phyloP scores from a whole-genome alignment of 495 filamentous ascomycete genomes.

The Aspergillus nidulans region DNA sequence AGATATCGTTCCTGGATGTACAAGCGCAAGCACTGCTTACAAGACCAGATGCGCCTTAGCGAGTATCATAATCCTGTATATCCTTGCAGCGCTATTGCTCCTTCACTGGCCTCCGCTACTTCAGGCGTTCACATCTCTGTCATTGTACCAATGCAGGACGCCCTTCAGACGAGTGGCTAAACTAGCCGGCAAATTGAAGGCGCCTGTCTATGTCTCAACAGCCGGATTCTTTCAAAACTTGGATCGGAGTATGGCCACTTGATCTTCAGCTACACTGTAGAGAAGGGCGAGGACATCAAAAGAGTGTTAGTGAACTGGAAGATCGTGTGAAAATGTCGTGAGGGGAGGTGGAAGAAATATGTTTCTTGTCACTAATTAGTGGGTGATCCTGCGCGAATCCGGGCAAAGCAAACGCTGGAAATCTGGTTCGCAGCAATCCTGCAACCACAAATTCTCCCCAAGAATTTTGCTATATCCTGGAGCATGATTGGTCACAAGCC shows the following conservation, averaged over 20 bases:
- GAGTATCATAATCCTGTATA: not conserved
- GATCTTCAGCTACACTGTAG: not conserved
- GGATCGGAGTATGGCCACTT: not conserved
- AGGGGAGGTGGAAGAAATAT: not conserved
- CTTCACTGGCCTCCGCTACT: not conserved
- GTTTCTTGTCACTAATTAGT: too few species aligned
- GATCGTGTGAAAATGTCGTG: not conserved
- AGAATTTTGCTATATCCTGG: not conserved
- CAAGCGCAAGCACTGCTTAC: too few species aligned
- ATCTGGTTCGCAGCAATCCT: constrained; percentile 1
- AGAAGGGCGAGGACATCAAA: not conserved
- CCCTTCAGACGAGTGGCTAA: not conserved
- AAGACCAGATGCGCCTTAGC: not conserved
- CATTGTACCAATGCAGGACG: not conserved
- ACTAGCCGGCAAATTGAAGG: not conserved
- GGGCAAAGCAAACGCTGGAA: not conserved
- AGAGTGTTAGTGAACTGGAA: not conserved
- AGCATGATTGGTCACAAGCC: constrained; percentile 1
- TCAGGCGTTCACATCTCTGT: not conserved
- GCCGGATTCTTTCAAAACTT: not conserved
- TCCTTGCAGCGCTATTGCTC: not conserved
- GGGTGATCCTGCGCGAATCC: not conserved
- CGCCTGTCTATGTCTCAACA: not conserved
- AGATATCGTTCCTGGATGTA: too few species aligned
- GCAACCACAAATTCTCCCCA: not conserved